Percentiles rank a stretch among this genome's conserved stretches.
Evolutionary conservation across 2,329 filamentous ascomycete genomes (phyloP).

Genomic region (Aaosphaeria arxii): DNA sequence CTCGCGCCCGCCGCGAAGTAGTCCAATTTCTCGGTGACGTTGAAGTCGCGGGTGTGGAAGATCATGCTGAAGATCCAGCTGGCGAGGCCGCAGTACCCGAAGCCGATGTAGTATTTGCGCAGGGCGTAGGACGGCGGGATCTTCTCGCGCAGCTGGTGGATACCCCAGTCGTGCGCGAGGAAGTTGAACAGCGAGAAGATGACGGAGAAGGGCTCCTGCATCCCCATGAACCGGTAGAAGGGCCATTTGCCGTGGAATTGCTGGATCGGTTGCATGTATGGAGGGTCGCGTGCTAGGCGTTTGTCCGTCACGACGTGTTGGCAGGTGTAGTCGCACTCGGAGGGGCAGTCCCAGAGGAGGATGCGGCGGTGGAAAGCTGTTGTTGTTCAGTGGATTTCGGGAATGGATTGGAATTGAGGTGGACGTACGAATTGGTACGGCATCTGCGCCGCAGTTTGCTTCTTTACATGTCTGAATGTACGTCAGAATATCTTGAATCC

Average conservation of each 20-base stretch:
- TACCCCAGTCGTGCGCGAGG: slow-evolving; percentile 76
- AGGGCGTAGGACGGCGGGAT: slow-evolving; percentile 74
- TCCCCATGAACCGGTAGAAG: slow-evolving; percentile 82
- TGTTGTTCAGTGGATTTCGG: background rate
- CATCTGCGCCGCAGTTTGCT: slow-evolving; percentile 73
- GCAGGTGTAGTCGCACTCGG: slow-evolving; percentile 97
- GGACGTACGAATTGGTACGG: slow-evolving; percentile 65
- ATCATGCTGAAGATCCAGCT: slow-evolving; percentile 88
- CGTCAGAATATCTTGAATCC: background rate
- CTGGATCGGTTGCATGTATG: slow-evolving; percentile 65
- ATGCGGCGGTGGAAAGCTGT: slow-evolving; percentile 79
- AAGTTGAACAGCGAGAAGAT: slow-evolving; percentile 93
- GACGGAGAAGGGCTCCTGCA: slow-evolving; percentile 93
- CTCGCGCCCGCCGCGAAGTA: slow-evolving; percentile 91
- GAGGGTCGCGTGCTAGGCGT: slow-evolving; percentile 64
- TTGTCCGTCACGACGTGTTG: slow-evolving; percentile 83
- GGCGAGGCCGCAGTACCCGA: slow-evolving; percentile 77
- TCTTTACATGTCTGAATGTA: slow-evolving; percentile 67
- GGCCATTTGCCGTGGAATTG: slow-evolving; percentile 99
- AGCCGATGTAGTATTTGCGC: slow-evolving; percentile 73
- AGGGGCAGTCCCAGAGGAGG: slow-evolving; percentile 85
- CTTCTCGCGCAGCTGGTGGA: slow-evolving; percentile 64
- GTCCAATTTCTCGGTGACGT: slow-evolving; percentile 85
- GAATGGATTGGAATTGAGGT: background rate
- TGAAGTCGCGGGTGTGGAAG: slow-evolving; percentile 89